Base-by-base conservation (phyloP, 129 eudicot species). In the Scalesia atractyloides region DNA sequence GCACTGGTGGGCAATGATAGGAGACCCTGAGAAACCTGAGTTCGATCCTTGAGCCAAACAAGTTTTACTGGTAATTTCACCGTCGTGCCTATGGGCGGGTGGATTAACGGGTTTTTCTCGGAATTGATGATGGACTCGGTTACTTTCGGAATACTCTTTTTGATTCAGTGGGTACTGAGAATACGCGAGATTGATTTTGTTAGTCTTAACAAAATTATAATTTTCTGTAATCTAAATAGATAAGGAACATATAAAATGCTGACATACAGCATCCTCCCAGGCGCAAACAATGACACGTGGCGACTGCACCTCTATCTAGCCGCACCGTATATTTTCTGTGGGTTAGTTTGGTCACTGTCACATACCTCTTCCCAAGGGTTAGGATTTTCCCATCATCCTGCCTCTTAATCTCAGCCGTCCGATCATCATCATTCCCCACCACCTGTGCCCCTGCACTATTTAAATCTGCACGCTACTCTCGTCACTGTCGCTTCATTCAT, bases 341-440 rank as follows among this genome's bases (percentile, higher is more conserved):
- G 72, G 15, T 51, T 24, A 24, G 30, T 24, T 24, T 24, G 2
- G 30, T 24, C 30, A 74, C 39, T 64, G 14, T 64, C 53, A 64
- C 72, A 54, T 66, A 51, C 12, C 73, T 15, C 15, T 6, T 43
- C 61, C 60, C 33, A 66, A 75, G 48, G 57, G 22, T 56, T 66
- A 66, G 74, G 73, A 50, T 56, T 53, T 58, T 9, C 26, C 11
- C 15, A 12, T 57, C 66, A 5, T 13, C 26, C 13, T 53, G 19
- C 22, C 70, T 15, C 17, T 13, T 9, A 22, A 52, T 76, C 51
- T 16, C 62, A 76, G 5, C 75, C 80, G 75, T 76, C 58, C 75
- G 80, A 68, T 58, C 69, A 8, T 47, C 41, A 76, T 24, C 61
- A 67, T 53, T 33, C 22, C 5, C 71, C 30, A 48, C 30, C 52